Base-by-base conservation (phyloP, 2,329 filamentous ascomycete species). In the Cytospora chrysosperma region DNA sequence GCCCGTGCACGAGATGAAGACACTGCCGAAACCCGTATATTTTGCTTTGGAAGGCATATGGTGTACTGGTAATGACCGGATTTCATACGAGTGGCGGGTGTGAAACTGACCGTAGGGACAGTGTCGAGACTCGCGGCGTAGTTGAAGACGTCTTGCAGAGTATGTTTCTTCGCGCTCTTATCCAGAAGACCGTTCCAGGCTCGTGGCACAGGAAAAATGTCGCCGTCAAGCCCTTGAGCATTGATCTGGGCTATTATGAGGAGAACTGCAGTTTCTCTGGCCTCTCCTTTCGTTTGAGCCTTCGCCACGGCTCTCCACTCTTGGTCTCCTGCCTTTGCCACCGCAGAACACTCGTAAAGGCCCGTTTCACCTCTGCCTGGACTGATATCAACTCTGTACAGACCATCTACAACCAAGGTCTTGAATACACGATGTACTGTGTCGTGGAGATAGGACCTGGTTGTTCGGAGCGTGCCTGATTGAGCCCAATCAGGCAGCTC, bases 61-160 rank as follows among this genome's bases (percentile, higher is more conserved):
- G 21, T 47, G 32, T 21, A 19, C 7, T 17, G 24, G 19, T 26
- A 43, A 30, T 21, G 2, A 24, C 5, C n/a, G 12, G 19, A 7
- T 4, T 13, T 8, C 27, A n/a, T 13, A 56, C 17, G 8, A 2
- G n/a, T 15, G 52, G 62, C 26, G 56, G 32, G 26, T 53, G 60
- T 24, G 43, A 6, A 47, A 12, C n/a, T 24, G 21, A 47, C 43
- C 43, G 43, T 24, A 47, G 43, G 43, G n/a, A 47, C 43, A 47
- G 43, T 47, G 21, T 26, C 52, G n/a, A 61, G 56, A 43, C 57
- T 52, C 4, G 62, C 62, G 4, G 62, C 57, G 12, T 64, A 64
- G 57, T 64, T 61, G 58, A 56, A 64, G 9, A 61, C 32, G 10
- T 61, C 62, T 6, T 56, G 32, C 2, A 64, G 21, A 0, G 32